These are phyloP conservation scores for Solanum medicagineum DNA, from an alignment of 257 asterid genomes.

Conservation along the genomic window DNA sequence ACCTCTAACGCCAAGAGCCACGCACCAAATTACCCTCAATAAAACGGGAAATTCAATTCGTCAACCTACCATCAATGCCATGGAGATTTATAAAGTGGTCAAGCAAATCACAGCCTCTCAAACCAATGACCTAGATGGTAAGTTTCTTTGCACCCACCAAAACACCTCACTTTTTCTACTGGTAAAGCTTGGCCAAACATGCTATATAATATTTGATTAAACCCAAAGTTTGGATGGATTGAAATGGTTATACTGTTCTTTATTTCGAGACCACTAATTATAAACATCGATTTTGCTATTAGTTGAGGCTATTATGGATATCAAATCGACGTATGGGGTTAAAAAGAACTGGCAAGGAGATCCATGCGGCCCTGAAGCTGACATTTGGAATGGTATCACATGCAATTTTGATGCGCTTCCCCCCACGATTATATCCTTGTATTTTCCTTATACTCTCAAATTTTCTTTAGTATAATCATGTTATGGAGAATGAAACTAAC, in stretches of 20 bases:
- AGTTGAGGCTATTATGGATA: background rate
- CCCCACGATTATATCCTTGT: slow-evolving; percentile 3
- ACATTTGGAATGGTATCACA: slow-evolving; percentile 1
- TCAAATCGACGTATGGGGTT: background rate
- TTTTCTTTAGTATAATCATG: background rate
- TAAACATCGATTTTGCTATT: background rate
- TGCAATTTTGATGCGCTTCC: background rate
- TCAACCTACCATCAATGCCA: slow-evolving; percentile 5
- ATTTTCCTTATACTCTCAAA: background rate
- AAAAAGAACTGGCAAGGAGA: slow-evolving; percentile 17
- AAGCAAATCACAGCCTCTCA: background rate
- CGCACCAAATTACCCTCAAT: background rate
- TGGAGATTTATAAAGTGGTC: background rate
- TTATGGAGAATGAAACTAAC: background rate
- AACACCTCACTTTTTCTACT: background rate
- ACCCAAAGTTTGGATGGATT: background rate
- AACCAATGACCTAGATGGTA: slow-evolving; percentile 9
- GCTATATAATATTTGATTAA: no score
- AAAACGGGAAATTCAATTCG: slow-evolving; percentile 4
- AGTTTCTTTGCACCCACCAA: background rate
- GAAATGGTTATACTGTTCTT: background rate
- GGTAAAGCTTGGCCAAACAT: background rate
- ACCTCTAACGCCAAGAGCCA: background rate
- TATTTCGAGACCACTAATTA: background rate
- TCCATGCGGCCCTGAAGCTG: slow-evolving; percentile 7